These are phyloP conservation scores for Plasmodium knowlesi DNA, from an alignment of 169 alveolate species.

Conservation along the genomic window DNA sequence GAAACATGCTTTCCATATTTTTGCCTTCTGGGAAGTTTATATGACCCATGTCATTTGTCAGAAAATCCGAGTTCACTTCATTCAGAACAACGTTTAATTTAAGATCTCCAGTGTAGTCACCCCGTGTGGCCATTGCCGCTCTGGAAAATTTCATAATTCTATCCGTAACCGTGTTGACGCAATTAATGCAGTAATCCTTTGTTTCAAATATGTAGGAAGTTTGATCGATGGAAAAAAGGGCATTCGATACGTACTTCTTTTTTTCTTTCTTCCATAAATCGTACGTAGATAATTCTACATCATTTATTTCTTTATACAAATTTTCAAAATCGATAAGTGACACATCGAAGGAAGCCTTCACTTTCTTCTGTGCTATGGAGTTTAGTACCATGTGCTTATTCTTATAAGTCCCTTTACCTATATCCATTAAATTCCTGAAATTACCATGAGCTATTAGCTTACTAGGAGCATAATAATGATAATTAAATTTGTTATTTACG, in stretches of 20 bases:
- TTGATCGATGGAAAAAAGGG: constrained; percentile 60
- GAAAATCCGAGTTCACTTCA: constrained; percentile 41
- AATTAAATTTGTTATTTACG: constrained; percentile 47
- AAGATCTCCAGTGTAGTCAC: constrained; percentile 6
- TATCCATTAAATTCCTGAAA: constrained; percentile 45
- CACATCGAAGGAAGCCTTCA: constrained; percentile 33
- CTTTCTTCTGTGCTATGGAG: neutral
- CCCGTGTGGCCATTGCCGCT: neutral
- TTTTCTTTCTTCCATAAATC: constrained; percentile 76
- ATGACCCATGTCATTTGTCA: constrained; percentile 24
- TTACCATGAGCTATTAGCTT: constrained; percentile 53
- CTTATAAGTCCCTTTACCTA: constrained; percentile 10
- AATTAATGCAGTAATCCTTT: constrained; percentile 58
- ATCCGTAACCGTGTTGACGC: constrained; percentile 70
- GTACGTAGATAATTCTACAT: constrained; percentile 54
- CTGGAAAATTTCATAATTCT: constrained; percentile 63
- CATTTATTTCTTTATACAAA: constrained; percentile 49
- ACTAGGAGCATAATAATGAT: constrained; percentile 71
- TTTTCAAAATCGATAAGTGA: constrained; percentile 63
- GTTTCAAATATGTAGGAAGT: constrained; percentile 73
- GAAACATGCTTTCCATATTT: constrained; percentile 12
- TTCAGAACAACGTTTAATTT: constrained; percentile 44
- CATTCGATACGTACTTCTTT: constrained; percentile 62
- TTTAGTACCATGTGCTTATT: constrained; percentile 18
- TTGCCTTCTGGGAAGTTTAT: constrained; percentile 17